Evolutionary conservation across 169 alveolate species (phyloP).

Genomic region (Plasmodium sp.): DNA sequence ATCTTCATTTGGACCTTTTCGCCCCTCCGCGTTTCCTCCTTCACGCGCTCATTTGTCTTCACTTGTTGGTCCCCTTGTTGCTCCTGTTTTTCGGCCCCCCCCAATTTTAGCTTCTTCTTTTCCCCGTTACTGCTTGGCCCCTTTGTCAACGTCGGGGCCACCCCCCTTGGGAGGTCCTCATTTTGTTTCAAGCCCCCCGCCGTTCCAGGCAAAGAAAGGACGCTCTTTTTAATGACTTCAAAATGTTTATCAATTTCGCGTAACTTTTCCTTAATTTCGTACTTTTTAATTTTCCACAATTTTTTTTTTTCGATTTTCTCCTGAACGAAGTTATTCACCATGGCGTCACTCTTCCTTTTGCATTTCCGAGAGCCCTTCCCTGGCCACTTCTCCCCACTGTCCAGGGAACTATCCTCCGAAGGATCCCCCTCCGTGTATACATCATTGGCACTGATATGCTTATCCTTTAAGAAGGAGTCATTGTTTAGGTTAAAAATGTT

Average conservation of each 20-base stretch:
- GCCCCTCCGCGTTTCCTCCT: not conserved
- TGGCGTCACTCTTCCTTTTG: not conserved
- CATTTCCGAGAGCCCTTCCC: not conserved
- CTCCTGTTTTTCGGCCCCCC: not conserved
- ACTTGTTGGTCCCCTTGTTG: not conserved
- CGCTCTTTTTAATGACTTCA: slow-evolving; percentile 37
- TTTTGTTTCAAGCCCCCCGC: not conserved
- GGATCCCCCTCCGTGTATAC: not conserved
- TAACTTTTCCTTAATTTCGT: slow-evolving; percentile 68
- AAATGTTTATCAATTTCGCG: slow-evolving; percentile 60
- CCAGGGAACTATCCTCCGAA: not conserved
- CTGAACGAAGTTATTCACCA: not conserved
- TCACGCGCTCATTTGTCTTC: not conserved
- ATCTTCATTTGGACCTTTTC: not conserved
- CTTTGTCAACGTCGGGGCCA: not conserved
- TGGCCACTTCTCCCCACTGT: not conserved
- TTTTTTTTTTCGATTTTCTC: slow-evolving; percentile 26
- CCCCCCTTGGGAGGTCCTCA: not conserved
- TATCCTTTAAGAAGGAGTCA: slow-evolving; percentile 8
- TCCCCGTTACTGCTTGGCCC: not conserved
- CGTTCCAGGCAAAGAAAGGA: slow-evolving; percentile 9
- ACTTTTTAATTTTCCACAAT: slow-evolving; percentile 51
- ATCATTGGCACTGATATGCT: slow-evolving; percentile 48
- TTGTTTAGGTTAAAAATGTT: slow-evolving; percentile 66
- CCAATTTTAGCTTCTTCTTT: not conserved